phyloP scores from a whole-genome alignment of 805 yeast species.

The Myxozyma neglecta region DNA sequence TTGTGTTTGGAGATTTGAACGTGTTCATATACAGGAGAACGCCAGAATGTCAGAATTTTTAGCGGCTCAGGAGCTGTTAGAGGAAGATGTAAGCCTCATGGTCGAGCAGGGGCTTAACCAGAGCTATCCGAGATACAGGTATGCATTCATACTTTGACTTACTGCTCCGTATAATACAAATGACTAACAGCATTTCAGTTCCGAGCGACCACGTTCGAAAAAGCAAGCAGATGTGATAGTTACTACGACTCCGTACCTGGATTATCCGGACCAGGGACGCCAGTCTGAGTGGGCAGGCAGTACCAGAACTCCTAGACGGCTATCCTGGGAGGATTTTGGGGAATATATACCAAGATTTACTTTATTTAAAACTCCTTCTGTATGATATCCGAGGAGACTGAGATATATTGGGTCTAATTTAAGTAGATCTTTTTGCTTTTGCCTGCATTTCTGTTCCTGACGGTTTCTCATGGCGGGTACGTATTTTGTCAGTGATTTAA shows the following conservation, averaged over 20 bases:
- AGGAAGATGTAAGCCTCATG: slow-evolving; percentile 19
- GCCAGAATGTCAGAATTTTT: slow-evolving; percentile 14
- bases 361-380: slow-evolving; percentile 18
- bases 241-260: neutral
- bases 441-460: slow-evolving; percentile 21
- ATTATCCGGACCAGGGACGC: neutral
- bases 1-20: no score
- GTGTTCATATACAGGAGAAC: no score
- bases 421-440: slow-evolving; percentile 19
- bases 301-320: neutral
- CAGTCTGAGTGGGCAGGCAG: neutral
- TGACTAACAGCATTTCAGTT: neutral
- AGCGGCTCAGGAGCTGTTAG: slow-evolving; percentile 15
- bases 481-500: neutral
- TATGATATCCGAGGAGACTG: neutral
- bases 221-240: neutral
- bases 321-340: neutral
- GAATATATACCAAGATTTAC: neutral
- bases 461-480: slow-evolving; percentile 25
- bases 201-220: neutral
- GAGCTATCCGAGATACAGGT: slow-evolving; percentile 8
- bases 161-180: neutral
- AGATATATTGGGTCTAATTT: neutral
- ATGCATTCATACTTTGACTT: neutral
- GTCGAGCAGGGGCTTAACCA: slow-evolving; percentile 8